Conservation (phyloP, 2,329 filamentous ascomycete genomes). For the Fusarium austroafricanum region DNA sequence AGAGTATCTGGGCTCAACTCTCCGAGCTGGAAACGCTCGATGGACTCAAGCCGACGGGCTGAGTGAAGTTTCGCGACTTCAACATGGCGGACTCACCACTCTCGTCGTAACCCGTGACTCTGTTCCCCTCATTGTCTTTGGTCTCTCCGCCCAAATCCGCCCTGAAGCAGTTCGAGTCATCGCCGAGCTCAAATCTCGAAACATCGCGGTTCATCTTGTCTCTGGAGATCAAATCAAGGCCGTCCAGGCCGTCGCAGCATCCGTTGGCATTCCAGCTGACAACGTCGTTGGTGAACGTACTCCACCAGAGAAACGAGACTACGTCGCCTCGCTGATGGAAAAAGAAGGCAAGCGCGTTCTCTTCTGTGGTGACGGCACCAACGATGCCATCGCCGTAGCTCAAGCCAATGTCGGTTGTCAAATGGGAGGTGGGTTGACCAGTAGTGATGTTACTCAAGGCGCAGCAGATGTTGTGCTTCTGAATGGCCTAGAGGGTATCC, state of each 20-base stretch:
- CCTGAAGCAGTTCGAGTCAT: not conserved
- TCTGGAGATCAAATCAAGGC: constrained; percentile 5
- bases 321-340: constrained; percentile 1
- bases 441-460: constrained; percentile 9
- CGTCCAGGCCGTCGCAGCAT: not conserved
- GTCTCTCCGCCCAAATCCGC: constrained; percentile 6
- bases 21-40: constrained; percentile 7
- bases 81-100: constrained; percentile 1
- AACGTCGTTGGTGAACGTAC: not conserved
- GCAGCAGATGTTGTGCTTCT: constrained; percentile 7
- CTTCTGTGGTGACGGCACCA: constrained; percentile 5
- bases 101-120: constrained; percentile 1
- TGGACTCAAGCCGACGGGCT: not conserved
- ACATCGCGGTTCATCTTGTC: not conserved
- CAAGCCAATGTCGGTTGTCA: constrained; percentile 7
- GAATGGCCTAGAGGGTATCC: constrained; percentile 1
- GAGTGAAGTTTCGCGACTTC: not conserved
- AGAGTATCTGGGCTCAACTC: not conserved
- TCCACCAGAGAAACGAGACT: constrained; percentile 9
- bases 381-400: constrained; percentile 2
- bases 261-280: not conserved
- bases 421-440: constrained; percentile 7
- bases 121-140: not conserved
- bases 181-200: not conserved
- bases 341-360: not conserved